Conservation (phyloP, 179 eudicot genomes). For the Monotropa hypopitys region DNA sequence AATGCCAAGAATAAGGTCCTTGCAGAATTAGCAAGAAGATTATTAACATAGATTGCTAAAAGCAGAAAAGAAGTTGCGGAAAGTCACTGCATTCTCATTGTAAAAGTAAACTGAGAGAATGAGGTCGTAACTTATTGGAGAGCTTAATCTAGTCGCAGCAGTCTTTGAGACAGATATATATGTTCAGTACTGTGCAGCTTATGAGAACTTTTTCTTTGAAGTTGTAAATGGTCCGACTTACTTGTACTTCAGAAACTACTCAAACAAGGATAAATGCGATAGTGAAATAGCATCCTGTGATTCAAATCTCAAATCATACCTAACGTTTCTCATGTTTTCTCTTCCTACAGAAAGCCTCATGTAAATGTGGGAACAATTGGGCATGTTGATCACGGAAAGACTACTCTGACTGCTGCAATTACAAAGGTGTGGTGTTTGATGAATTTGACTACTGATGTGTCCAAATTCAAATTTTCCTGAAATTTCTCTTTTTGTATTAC, state of each 20-base stretch:
- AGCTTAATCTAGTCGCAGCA: background rate
- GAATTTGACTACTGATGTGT: background rate
- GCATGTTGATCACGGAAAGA: constrained; percentile 97
- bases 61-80: background rate
- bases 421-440: constrained; percentile 45
- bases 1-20: background rate
- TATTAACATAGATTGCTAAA: background rate
- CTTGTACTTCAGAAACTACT: background rate
- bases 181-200: background rate
- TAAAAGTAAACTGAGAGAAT: background rate
- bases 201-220: background rate
- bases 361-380: constrained; percentile 96
- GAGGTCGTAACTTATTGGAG: background rate
- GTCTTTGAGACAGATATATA: background rate
- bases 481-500: background rate
- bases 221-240: background rate
- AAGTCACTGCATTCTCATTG: background rate
- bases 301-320: background rate
- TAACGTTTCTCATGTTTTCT: background rate
- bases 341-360: constrained; percentile 66
- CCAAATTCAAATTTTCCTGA: background rate
- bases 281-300: background rate
- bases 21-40: background rate
- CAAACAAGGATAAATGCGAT: background rate
- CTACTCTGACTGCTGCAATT: constrained; percentile 95